phyloP scores from a whole-genome alignment of 208 protist genomes.

The Acanthamoeba lenticulata region DNA sequence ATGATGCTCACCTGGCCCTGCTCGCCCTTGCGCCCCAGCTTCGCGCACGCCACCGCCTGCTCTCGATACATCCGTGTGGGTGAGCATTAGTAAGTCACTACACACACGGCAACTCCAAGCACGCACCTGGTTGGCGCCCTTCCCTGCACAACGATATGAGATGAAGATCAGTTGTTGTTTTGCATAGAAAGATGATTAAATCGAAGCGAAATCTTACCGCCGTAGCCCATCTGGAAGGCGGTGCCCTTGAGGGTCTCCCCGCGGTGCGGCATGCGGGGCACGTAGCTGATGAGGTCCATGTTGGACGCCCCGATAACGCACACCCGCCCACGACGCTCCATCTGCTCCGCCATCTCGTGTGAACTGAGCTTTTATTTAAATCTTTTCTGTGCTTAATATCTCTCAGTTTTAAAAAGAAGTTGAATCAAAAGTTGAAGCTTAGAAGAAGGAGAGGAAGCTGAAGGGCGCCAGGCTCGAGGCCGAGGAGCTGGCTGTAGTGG shows the following conservation, averaged over 20 bases:
- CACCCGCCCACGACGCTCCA: background rate
- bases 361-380: too few species aligned
- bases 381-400: too few species aligned
- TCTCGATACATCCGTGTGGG: background rate
- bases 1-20: slow-evolving; percentile 4
- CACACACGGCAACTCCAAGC: background rate
- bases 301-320: background rate
- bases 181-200: background rate
- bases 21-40: background rate
- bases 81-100: background rate
- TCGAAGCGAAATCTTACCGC: background rate
- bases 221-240: slow-evolving; percentile 19
- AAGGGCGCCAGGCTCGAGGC: background rate
- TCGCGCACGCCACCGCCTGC: slow-evolving; percentile 31
- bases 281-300: slow-evolving; percentile 38
- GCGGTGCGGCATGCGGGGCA: background rate
- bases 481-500: background rate
- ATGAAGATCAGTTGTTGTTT: background rate
- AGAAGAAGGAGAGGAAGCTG: background rate
- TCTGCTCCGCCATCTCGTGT: background rate
- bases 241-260: slow-evolving; percentile 21
- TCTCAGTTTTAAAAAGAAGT: too few species aligned
- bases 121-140: slow-evolving; percentile 15
- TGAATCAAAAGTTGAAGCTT: too few species aligned
- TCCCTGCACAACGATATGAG: background rate